These are phyloP conservation scores for Smittium culicis DNA, from an alignment of 371 early-diverging fungal genomes.

Conservation along the genomic window DNA sequence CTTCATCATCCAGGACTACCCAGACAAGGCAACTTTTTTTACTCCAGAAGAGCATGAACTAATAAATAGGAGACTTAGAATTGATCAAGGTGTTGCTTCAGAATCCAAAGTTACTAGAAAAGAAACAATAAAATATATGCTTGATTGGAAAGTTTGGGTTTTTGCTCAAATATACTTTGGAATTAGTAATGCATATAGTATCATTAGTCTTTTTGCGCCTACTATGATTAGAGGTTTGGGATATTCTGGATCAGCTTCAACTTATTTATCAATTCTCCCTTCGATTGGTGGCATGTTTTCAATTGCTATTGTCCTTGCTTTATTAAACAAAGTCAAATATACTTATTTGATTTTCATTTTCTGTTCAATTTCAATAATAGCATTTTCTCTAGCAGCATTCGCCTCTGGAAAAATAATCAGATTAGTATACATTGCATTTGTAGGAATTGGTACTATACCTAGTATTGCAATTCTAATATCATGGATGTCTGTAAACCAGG, in stretches of 20 bases:
- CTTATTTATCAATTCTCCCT: background rate
- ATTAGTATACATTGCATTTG: background rate
- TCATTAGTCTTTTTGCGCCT: slow-evolving; percentile 28
- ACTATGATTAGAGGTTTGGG: slow-evolving; percentile 33
- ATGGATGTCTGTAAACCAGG: slow-evolving; percentile 7
- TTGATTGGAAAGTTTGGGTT: slow-evolving; percentile 26
- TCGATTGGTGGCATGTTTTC: background rate
- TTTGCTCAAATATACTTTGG: slow-evolving; percentile 27
- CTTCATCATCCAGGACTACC: slow-evolving; percentile 22
- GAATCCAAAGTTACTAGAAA: slow-evolving; percentile 13
- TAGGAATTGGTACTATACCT: background rate
- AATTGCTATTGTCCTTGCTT: background rate
- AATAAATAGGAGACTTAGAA: slow-evolving; percentile 15
- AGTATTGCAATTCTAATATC: background rate
- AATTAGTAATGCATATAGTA: slow-evolving; percentile 15
- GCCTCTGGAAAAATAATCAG: background rate
- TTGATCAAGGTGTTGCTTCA: slow-evolving; percentile 15
- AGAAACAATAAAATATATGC: slow-evolving; percentile 16
- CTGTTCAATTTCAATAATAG: background rate
- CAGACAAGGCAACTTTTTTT: slow-evolving; percentile 19
- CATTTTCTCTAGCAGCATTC: background rate
- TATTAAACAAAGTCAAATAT: background rate
- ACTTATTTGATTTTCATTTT: background rate
- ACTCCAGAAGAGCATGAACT: slow-evolving; percentile 19
- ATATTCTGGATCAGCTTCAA: slow-evolving; percentile 11